Evolutionary conservation across 768 basidiomycete species (phyloP).

Genomic region (Pisolithus orientalis): DNA sequence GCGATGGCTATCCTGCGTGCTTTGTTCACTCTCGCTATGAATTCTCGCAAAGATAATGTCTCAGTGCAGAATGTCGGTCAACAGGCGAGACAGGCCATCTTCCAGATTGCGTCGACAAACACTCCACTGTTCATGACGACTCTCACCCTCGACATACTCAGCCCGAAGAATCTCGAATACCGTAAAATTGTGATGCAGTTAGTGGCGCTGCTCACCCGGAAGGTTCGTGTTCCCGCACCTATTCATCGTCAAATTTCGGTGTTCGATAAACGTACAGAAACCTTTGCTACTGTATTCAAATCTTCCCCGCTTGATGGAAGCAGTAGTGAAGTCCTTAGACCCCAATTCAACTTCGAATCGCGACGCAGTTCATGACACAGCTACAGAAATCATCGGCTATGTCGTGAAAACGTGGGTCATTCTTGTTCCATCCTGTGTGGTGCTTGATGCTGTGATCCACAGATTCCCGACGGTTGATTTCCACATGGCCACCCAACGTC

Average conservation of each 20-base stretch:
- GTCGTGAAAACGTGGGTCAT: constrained; percentile 82
- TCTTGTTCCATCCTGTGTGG: background rate
- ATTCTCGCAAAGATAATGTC: constrained; percentile 60
- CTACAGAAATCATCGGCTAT: constrained; percentile 90
- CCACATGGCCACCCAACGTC: constrained; percentile 76
- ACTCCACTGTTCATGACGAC: constrained; percentile 94
- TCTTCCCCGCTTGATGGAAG: constrained; percentile 83
- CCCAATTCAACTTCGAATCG: constrained; percentile 72
- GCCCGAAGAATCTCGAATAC: constrained; percentile 66
- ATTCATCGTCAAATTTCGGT: background rate
- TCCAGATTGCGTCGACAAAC: constrained; percentile 77
- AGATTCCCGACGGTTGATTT: constrained; percentile 96
- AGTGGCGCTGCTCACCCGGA: constrained; percentile 88
- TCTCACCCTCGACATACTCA: constrained; percentile 81
- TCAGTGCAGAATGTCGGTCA: constrained; percentile 61
- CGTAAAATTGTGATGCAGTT: constrained; percentile 88
- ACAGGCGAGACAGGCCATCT: constrained; percentile 76
- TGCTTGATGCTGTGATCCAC: background rate
- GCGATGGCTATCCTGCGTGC: constrained; percentile 82
- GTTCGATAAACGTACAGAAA: constrained; percentile 40
- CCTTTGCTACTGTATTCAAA: constrained; percentile 81
- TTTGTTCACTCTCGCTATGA: constrained; percentile 77
- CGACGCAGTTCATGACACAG: constrained; percentile 84
- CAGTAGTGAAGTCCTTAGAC: constrained; percentile 94
- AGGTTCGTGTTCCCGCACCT: constrained; percentile 40